These are phyloP conservation scores for Wickerhamomyces rabaulensis DNA, from an alignment of 805 yeast genomes.

Conservation along the genomic window DNA sequence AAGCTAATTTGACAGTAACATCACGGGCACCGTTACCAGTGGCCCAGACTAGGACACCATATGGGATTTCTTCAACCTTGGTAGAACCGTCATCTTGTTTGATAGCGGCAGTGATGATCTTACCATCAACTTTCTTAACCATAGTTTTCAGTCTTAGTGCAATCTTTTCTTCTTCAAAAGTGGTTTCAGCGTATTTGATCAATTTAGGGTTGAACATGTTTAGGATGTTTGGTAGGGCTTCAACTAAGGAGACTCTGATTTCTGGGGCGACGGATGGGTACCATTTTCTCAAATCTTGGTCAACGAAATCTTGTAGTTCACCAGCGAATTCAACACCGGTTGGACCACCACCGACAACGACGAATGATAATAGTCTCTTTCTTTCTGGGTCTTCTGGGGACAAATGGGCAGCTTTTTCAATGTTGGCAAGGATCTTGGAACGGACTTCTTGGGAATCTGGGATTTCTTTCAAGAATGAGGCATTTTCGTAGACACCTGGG, in stretches of 20 bases:
- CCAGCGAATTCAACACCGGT: constrained; percentile 98
- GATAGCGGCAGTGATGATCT: constrained; percentile 62
- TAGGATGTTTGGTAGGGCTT: constrained; percentile 87
- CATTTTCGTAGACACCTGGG: constrained; percentile 88
- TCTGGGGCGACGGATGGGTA: constrained; percentile 82
- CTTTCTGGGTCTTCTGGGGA: constrained; percentile 73
- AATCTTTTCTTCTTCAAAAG: constrained; percentile 64
- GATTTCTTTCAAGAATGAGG: constrained; percentile 85
- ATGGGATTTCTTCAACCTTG: constrained; percentile 60
- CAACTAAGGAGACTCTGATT: constrained; percentile 78
- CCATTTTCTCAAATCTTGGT: constrained; percentile 85
- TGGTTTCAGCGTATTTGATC: constrained; percentile 74
- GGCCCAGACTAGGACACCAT: constrained; percentile 95
- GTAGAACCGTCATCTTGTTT: constrained; percentile 63
- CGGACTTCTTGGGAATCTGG: constrained; percentile 84
- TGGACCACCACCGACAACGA: constrained; percentile 98
- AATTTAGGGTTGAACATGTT: constrained; percentile 65
- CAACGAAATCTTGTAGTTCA: constrained; percentile 89
- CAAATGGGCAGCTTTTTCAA: constrained; percentile 82
- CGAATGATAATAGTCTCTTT: constrained; percentile 76
- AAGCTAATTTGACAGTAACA: constrained; percentile 60
- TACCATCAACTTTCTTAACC: constrained; percentile 79
- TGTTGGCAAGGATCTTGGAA: constrained; percentile 74
- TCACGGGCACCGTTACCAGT: constrained; percentile 93
- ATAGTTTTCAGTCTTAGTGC: constrained; percentile 77